Evolutionary conservation across 495 filamentous ascomycete species (phyloP), one percentile per base, ranked within the genome.

Genomic region (Penicillium ucsense): DNA sequence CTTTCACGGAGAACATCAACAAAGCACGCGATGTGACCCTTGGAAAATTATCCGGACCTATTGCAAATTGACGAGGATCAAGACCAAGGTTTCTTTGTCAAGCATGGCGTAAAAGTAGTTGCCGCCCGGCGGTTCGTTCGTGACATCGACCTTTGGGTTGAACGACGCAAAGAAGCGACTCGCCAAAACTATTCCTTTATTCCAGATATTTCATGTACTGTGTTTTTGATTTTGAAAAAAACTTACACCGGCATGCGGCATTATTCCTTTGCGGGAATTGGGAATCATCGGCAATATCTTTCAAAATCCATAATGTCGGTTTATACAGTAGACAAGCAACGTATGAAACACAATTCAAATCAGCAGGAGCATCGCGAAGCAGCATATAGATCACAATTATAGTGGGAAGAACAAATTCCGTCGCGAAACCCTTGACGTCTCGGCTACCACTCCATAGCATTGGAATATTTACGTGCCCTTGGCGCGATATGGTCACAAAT

Each of bases 21-120:
- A 52, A 51, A 45, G 55, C 55, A 35, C 43, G 54, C 20, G 45
- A 56, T 35, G 44, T 58, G 12, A 50, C 54, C 1, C 47, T 60
- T 11, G 20, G 42, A 46, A 39, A 49, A 62, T 45, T 48, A 50
- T 32, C 50, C 56, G 31, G 56, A 55, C 45, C 54, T 63, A n/a
- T 49, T 38, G 38, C 54, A 60, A 46, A 60, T 63, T 34, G 10
- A 55, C 38, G 11, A 51, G 38, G 56, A 63, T 50, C 50, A 55
- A 38, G 48, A 63, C 47, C 35, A 46, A 31, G 44, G 41, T 31
- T 60, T 54, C 43, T 60, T 63, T 28, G 37, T 55, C 31, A 54
- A 52, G 39, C 41, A 56, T 6, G 49, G 56, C 38, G 59, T 62
- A 35, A 51, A 45, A 50, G 43, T 53, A 47, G 56, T 55, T 47